These are phyloP conservation scores for Borealophlyctis nickersoniae DNA, from an alignment of 192 early-diverging fungal genomes.

Conservation along the genomic window DNA sequence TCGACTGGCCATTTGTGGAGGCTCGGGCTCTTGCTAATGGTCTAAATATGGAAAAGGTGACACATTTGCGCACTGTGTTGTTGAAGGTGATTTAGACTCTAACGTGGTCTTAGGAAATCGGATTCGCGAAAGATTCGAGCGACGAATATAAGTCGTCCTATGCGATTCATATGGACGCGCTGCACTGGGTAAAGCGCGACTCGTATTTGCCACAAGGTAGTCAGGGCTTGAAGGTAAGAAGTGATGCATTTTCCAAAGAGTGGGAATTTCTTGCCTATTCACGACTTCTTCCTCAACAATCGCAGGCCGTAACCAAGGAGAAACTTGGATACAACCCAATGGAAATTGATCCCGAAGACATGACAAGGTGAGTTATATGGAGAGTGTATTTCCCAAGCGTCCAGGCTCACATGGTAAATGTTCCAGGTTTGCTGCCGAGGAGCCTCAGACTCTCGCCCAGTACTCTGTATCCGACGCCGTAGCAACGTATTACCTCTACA, in stretches of 20 bases:
- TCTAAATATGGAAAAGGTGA: conserved; percentile 76
- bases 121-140: conserved; percentile 73
- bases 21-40: conserved; percentile 75
- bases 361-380: conserved; percentile 68
- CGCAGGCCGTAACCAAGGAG: conserved; percentile 84
- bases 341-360: conserved; percentile 98
- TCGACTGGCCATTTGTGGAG: conserved; percentile 98
- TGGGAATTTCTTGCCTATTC: conserved; percentile 15
- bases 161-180: conserved; percentile 93
- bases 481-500: conserved; percentile 98
- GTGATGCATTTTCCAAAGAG: not conserved
- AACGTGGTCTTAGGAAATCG: too few species aligned
- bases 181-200: conserved; percentile 98
- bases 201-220: conserved; percentile 94
- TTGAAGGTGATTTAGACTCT: conserved; percentile 19
- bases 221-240: conserved; percentile 81
- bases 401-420: not conserved
- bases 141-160: conserved; percentile 86
- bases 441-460: conserved; percentile 90
- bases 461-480: conserved; percentile 99
- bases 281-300: too few species aligned
- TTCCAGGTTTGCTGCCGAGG: conserved; percentile 76
- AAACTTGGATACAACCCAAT: conserved; percentile 97
- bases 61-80: too few species aligned
- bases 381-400: not conserved